Base-by-base conservation (phyloP, 306 rosid genomes). In the Sophora flavescens region DNA sequence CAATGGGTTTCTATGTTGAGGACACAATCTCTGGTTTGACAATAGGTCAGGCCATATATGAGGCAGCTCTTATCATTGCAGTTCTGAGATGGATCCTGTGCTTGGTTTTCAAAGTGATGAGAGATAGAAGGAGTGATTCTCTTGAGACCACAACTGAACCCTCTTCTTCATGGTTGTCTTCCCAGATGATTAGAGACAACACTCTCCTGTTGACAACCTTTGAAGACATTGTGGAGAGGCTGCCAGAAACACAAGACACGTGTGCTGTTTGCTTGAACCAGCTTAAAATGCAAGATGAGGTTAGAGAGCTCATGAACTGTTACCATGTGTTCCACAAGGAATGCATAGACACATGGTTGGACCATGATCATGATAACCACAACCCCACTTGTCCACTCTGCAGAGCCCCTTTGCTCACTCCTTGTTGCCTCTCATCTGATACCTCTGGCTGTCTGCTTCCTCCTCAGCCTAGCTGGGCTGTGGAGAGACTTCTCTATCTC, bases 381-480 rank as follows among this genome's bases (percentile, higher is more conserved):
- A 84, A 53, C 63, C 78, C 75, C 14, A 84, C 92, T 0, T 92
- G 97, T 45, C 97, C 97, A 4, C 88, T 92, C 1, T 92, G 97
- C 50, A 83, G 97, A 48, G 84, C 93, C 30, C 96, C 97, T 61
- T 48, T 92, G 74, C 59, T 90, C 11, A 80, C 75, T 73, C 54
- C 74, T 32, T 74, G 0, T 66, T 36, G 30, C 7, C 0, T 68
- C 0, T 82, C 90, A 53, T 72, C 85, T 13, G 84, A 75, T 3
- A 44, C 76, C 74, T 28, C 82, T 39, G n/a, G 61, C 33, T 74
- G 63, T 53, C 70, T 68, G 53, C 68, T 86, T 15, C 77, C 82
- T 11, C 39, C 86, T 18, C 90, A 89, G 63, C 96, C 96, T 48
- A 92, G 92, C 68, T 92, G 97, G 97, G 93, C 97, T 6, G 93